Evolutionary conservation across 176 grass and related monocot genomes (phyloP), one percentile per base, ranked within the genome.

Genomic region (Pontederia paniculata): DNA sequence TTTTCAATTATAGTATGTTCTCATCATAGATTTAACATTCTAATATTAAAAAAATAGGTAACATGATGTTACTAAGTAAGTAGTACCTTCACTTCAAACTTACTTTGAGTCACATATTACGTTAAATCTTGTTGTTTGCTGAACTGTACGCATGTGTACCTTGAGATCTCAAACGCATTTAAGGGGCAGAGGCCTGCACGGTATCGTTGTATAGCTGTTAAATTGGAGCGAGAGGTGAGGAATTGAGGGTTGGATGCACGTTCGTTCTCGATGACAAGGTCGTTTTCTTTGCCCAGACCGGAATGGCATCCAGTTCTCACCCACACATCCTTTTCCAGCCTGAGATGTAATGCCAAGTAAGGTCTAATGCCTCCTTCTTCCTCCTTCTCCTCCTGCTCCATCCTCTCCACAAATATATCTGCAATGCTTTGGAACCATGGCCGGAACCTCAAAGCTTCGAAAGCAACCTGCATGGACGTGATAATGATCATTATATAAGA

Each of bases 291-390:
- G 4, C 78, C 66, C 14, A 81, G 17, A 1, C 78, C 78, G 2
- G 78, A 71, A 47, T 59, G 66, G 52, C 78, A 81, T 1, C 78
- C 71, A 9, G 78, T 75, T 28, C 78, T 58, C 10, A 81, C 57
- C 78, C 78, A 81, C 17, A 81, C 78, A 13, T 81, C 78, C 52
- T 75, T 81, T 41, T 81, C 78, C 28, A 81, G 45, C 15, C 78
- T 43, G 5, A 81, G 58, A 43, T 81, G 78, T 59, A 81, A 37
- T 2, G 78, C 78, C 52, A 81, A 12, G 21, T 70, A 81, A 0
- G 78, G 78, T 14, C 28, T 37, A 6, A 2, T 6, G 3, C 1
- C 28, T 37, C 28, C 28, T 37, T 6, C 1, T 1, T 71, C 78
- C 25, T 70, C 72, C 45, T 70, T 52, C n/a, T 57, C 23, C 78